Evolutionary conservation across 345 rosid species (phyloP), one percentile per base, ranked within the genome.

Genomic region (Heritiera littoralis): DNA sequence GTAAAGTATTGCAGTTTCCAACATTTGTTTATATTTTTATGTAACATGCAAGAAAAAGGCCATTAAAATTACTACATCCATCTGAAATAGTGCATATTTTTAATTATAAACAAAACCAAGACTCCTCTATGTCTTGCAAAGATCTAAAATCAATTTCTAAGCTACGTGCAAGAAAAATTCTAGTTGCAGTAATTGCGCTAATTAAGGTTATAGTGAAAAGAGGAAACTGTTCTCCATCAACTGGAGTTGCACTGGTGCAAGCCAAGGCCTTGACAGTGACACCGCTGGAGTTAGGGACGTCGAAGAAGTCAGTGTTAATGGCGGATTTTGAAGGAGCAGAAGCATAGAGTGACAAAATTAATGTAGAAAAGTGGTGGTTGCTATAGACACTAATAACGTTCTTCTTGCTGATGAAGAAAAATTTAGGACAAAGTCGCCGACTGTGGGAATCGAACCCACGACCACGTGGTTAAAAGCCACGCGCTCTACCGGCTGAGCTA

Each of bases 401-500:
- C 92, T 86, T 18, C 81, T 89, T 75, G 28, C 28, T 23, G 3
- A 35, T 35, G 38, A 35, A 35, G 38, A 35, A 35, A 35, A 35
- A 35, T 1, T 2, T 2, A 35, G 1, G 3, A 35, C 55, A 13
- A 67, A 45, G 0, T 8, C 89, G 84, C 89, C 86, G 85, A 84
- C 88, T 85, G 89, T 88, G 90, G 89, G 88, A 85, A 89, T 89
- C 86, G 86, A 88, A 88, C 90, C 90, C 90, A 86, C 90, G 89
- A 77, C 91, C 92, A 89, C 87, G 78, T 84, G 91, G 89, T 91
- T 87, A 89, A 88, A 87, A 89, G 91, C 89, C 92, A 89, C 86
- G 89, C 87, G 90, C 91, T 89, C 93, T 86, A 88, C 89, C 89
- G 15, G 82, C 94, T 88, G 90, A 91, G 89, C 89, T 89, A 89